These are phyloP conservation scores for Cylindrotheca fusiformis DNA, from an alignment of 108 stramenopile species.

Conservation along the genomic window DNA sequence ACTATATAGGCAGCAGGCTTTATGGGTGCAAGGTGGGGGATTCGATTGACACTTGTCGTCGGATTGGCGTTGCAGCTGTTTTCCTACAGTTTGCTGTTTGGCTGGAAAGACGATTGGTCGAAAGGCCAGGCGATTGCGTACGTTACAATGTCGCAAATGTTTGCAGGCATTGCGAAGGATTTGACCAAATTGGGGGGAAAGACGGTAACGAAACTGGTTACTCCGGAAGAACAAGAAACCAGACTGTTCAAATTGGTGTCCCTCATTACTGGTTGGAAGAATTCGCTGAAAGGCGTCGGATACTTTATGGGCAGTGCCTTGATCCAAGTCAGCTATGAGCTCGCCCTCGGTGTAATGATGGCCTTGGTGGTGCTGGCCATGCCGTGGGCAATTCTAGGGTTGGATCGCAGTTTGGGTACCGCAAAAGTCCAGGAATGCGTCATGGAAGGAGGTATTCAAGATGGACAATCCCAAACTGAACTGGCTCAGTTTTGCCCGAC, in stretches of 20 bases:
- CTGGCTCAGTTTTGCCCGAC: slow-evolving; percentile 75
- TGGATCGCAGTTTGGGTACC: slow-evolving; percentile 78
- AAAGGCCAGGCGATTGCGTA: slow-evolving; percentile 69
- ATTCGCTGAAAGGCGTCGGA: slow-evolving; percentile 92
- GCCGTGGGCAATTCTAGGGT: slow-evolving; percentile 83
- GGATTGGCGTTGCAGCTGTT: slow-evolving; percentile 77
- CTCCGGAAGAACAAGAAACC: slow-evolving; percentile 86
- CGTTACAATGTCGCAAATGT: slow-evolving; percentile 91
- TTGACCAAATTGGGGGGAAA: slow-evolving; percentile 93
- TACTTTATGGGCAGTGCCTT: slow-evolving; percentile 84
- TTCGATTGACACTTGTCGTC: slow-evolving; percentile 72
- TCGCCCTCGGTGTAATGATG: slow-evolving; percentile 84
- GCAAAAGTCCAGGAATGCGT: slow-evolving; percentile 78
- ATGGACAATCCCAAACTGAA: slow-evolving; percentile 84
- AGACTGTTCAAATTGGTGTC: slow-evolving; percentile 85
- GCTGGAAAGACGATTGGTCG: slow-evolving; percentile 76
- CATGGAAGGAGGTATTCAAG: slow-evolving; percentile 71
- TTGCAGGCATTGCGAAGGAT: slow-evolving; percentile 94
- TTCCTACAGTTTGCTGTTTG: slow-evolving; percentile 70
- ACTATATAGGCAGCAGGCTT: slow-evolving; percentile 66
- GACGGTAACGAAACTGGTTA: slow-evolving; percentile 91
- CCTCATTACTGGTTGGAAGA: slow-evolving; percentile 93
- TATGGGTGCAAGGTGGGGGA: slow-evolving; percentile 87
- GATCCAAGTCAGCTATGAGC: slow-evolving; percentile 70
- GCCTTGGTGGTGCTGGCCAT: slow-evolving; percentile 76